Percentiles rank a stretch among this genome's conserved stretches.
Conservation (phyloP, 441 rosid species). For the Populus tomentosa region DNA sequence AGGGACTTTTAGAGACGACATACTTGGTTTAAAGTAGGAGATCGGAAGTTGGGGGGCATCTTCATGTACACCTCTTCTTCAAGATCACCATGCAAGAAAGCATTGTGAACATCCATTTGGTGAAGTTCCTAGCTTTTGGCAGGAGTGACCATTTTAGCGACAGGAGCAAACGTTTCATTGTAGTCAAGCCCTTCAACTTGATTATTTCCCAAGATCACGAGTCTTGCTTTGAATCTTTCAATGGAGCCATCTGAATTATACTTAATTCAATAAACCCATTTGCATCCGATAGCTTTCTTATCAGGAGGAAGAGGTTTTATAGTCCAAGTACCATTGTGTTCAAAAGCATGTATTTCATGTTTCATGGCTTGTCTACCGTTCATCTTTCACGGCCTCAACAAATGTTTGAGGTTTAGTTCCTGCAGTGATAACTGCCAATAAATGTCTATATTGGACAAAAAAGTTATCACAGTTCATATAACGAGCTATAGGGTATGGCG, state of each 20-base stretch:
- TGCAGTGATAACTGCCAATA: neutral
- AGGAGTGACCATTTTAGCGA: no score
- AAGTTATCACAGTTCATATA: constrained; percentile 11
- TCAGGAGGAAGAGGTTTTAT: neutral
- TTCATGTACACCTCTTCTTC: no score
- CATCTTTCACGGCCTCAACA: neutral
- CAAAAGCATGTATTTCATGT: neutral
- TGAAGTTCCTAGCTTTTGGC: no score
- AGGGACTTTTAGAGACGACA: no score
- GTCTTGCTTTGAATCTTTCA: neutral
- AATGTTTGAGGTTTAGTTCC: neutral
- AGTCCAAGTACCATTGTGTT: neutral
- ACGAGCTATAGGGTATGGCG: constrained; percentile 12
- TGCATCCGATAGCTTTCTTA: neutral
- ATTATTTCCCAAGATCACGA: neutral
- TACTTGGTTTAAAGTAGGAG: no score
- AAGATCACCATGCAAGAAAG: no score
- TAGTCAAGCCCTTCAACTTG: constrained; percentile 3
- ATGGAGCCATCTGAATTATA: neutral
- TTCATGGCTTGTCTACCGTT: neutral
- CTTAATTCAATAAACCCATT: constrained; percentile 4
- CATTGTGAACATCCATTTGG: no score
- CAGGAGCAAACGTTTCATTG: no score
- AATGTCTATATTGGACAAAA: neutral
- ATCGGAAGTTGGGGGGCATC: no score